These are phyloP conservation scores for Yamadazyma phyllophila DNA, from an alignment of 805 yeast species.

Conservation along the genomic window DNA sequence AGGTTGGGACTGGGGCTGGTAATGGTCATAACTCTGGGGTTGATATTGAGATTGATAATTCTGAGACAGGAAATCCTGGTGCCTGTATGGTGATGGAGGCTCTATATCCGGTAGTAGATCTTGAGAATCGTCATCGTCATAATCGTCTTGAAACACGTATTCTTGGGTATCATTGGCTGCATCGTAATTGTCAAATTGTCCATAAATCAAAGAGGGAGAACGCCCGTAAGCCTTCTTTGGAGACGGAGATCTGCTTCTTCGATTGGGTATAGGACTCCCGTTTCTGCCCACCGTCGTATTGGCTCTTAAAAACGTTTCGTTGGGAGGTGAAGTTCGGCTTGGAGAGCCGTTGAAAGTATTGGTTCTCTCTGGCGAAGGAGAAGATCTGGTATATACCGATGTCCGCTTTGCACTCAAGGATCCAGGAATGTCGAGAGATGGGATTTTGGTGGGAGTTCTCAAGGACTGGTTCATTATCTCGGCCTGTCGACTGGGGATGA, in stretches of 20 bases:
- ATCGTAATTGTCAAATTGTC: constrained; percentile 2
- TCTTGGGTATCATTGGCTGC: neutral
- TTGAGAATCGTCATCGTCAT: neutral
- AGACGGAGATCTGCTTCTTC: constrained; percentile 24
- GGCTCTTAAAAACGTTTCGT: constrained; percentile 2
- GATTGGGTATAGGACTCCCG: neutral
- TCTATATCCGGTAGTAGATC: neutral
- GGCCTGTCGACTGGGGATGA: constrained; percentile 5
- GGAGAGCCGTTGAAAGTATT: constrained; percentile 8
- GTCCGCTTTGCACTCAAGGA: neutral
- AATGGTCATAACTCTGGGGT: neutral
- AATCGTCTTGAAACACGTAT: neutral
- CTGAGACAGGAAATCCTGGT: neutral
- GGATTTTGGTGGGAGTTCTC: constrained; percentile 14
- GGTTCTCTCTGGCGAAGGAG: constrained; percentile 3
- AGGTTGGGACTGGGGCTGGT: neutral
- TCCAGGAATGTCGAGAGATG: constrained; percentile 8
- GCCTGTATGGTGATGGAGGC: neutral
- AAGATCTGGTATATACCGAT: neutral
- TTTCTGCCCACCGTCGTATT: neutral
- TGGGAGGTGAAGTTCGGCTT: neutral
- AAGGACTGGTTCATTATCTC: constrained; percentile 10
- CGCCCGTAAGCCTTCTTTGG: constrained; percentile 24
- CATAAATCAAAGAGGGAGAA: constrained; percentile 23
- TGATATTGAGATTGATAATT: neutral